Evolutionary conservation across 2,329 filamentous ascomycete genomes (phyloP), one percentile per base, ranked within the genome.

Genomic region (Rhynchosporium graminicola): DNA sequence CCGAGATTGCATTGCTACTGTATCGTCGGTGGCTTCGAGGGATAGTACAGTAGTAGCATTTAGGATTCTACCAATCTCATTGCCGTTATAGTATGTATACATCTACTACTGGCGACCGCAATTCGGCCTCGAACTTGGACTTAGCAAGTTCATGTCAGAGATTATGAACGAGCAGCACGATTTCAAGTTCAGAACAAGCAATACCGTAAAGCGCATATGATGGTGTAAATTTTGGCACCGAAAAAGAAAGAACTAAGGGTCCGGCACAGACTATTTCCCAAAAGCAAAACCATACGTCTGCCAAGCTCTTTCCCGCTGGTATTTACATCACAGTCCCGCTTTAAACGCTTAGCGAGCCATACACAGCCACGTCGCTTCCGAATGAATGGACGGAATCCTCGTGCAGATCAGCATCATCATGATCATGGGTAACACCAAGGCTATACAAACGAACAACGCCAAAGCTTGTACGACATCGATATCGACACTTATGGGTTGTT

Each of bases 231-330:
- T 26, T 36, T 15, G n/a, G 33, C 38, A 15, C n/a, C n/a, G 26
- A 54, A 20, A 15, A 6, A 45, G 15, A 6, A 4, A n/a, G 43
- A 8, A 45, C 6, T 15, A 8, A 20, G 15, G 15, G 15, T 45
- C 6, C 13, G 43, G 15, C 7, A 20, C 15, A 45, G 2, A n/a
- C n/a, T 15, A n/a, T 7, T 20, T 20, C 50, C 8, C 15, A 10
- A 40, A 51, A 51, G 31, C 9, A 33, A n/a, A 36, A 6, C n/a
- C n/a, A 54, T n/a, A 54, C 38, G 50, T 54, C 33, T 38, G 50
- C 50, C 50, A 54, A 54, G 50, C 1, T 3, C 6, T 9, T 26
- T 54, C 50, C 50, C 50, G 50, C n/a, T 40, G 36, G 5, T 28
- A 38, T 54, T 40, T 20, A 20, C 50, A 54, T 54, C 50, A 54